Evolutionary conservation across 2,329 filamentous ascomycete genomes (phyloP).

Genomic region (Verticillium nonalfalfae): DNA sequence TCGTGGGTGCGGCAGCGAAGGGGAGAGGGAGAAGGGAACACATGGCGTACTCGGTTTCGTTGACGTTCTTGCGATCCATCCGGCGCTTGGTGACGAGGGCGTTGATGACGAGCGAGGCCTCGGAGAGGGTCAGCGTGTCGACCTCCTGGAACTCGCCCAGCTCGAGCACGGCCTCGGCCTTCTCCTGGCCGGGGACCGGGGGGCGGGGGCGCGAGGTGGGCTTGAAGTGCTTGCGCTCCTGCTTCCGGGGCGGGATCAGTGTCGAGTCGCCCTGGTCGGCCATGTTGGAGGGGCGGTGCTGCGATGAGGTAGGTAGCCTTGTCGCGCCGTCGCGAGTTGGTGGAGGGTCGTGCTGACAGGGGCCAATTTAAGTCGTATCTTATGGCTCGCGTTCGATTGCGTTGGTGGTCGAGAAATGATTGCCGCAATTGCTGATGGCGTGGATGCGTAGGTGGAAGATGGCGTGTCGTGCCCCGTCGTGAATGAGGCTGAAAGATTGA

Average conservation of each 20-base stretch:
- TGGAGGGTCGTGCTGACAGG: background rate
- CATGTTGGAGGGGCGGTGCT: background rate
- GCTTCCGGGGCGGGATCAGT: background rate
- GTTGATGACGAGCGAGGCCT: conserved; percentile 87
- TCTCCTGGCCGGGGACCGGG: conserved; percentile 71
- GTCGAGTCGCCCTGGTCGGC: background rate
- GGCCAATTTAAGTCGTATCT: background rate
- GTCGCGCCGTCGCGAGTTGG: background rate
- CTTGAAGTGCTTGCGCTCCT: background rate
- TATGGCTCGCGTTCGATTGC: background rate
- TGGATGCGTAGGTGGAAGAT: background rate
- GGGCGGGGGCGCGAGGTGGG: conserved; percentile 61
- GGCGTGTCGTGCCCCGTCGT: background rate
- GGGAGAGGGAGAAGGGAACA: background rate
- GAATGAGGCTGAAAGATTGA: background rate
- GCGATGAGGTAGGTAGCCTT: background rate
- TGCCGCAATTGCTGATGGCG: background rate
- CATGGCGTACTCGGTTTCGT: conserved; percentile 68
- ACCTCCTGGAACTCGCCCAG: conserved; percentile 93
- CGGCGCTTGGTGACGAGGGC: conserved; percentile 77
- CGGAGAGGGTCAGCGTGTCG: conserved; percentile 85
- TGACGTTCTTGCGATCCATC: conserved; percentile 73
- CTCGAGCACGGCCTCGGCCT: conserved; percentile 73
- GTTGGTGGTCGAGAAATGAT: background rate
- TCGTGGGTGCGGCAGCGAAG: no score